Conservation (phyloP, 116 monocot species). For the Dioscorea cayenensis region DNA sequence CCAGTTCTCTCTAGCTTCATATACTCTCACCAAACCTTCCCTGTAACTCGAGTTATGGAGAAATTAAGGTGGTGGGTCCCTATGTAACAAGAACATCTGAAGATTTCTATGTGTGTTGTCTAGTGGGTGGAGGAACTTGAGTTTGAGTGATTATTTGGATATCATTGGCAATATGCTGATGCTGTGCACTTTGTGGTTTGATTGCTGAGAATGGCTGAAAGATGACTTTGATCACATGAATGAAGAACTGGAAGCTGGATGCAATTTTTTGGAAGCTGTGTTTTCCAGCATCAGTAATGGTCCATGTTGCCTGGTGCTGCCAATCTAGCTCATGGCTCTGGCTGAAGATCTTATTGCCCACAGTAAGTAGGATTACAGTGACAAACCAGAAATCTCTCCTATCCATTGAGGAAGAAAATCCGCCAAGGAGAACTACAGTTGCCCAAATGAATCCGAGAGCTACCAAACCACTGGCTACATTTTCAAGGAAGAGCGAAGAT, state of each 20-base stretch:
- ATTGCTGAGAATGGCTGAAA: slow-evolving; percentile 13
- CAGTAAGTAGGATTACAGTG: slow-evolving; percentile 26
- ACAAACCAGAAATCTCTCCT: slow-evolving; percentile 32
- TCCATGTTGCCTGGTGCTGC: slow-evolving; percentile 49
- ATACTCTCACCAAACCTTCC: no score
- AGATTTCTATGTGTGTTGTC: not conserved
- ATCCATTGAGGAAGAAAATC: slow-evolving; percentile 25
- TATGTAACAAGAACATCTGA: no score
- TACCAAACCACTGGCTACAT: slow-evolving; percentile 31
- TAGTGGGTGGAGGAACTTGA: not conserved
- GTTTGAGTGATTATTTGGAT: not conserved
- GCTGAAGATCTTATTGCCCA: slow-evolving; percentile 32
- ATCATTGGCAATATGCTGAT: not conserved
- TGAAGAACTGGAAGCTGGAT: slow-evolving; percentile 14
- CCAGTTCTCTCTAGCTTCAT: no score
- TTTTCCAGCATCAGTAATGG: slow-evolving; percentile 15
- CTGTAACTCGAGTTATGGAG: no score
- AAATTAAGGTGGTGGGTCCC: no score
- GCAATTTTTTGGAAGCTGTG: slow-evolving; percentile 22
- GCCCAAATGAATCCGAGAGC: slow-evolving; percentile 39
- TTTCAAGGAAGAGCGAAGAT: slow-evolving; percentile 36
- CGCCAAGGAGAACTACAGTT: slow-evolving; percentile 40
- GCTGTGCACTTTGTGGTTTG: not conserved
- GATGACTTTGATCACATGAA: slow-evolving; percentile 7
- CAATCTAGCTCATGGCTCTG: slow-evolving; percentile 45